phyloP scores from a whole-genome alignment of 164 flowering plant genomes.

The Sextonia rubra region DNA sequence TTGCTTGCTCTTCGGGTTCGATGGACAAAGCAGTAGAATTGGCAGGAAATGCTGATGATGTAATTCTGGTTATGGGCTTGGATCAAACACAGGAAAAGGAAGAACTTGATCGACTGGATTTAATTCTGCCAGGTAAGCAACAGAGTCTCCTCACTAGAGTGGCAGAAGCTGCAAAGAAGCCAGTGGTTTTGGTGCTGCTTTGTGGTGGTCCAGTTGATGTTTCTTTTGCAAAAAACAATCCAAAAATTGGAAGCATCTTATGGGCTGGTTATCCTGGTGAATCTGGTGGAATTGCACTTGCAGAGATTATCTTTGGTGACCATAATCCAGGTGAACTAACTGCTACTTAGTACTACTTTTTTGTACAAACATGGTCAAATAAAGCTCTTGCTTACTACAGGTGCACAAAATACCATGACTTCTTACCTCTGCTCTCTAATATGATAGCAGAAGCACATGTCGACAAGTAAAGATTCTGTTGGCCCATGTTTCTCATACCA shows the following conservation, averaged over 20 bases:
- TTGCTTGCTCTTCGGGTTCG: conserved; percentile 39
- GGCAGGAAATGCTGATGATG: conserved; percentile 55
- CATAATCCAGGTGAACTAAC: conserved; percentile 68
- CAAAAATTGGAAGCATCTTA: conserved; percentile 53
- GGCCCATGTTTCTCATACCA: too few relatives aligned
- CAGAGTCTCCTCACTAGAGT: conserved; percentile 41
- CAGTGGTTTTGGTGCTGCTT: conserved; percentile 60
- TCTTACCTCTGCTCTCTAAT: too few relatives aligned
- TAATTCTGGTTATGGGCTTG: conserved; percentile 73
- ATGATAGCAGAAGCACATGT: too few relatives aligned
- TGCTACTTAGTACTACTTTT: neutral
- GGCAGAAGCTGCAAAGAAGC: conserved; percentile 59
- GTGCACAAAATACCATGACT: too few relatives aligned
- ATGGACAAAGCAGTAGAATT: conserved; percentile 42
- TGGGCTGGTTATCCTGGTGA: conserved; percentile 98
- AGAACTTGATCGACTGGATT: conserved; percentile 42
- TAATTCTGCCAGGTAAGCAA: conserved; percentile 73
- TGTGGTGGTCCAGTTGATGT: conserved; percentile 83
- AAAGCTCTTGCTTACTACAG: too few relatives aligned
- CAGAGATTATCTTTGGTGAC: conserved; percentile 77
- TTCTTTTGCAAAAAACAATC: conserved; percentile 57
- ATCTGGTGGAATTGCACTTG: conserved; percentile 73
- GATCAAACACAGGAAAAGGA: conserved; percentile 70
- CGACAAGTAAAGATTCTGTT: too few relatives aligned
- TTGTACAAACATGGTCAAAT: too few relatives aligned